Evolutionary conservation across 148 eudicot species (phyloP).

Genomic region (Persicaria maculosa): DNA sequence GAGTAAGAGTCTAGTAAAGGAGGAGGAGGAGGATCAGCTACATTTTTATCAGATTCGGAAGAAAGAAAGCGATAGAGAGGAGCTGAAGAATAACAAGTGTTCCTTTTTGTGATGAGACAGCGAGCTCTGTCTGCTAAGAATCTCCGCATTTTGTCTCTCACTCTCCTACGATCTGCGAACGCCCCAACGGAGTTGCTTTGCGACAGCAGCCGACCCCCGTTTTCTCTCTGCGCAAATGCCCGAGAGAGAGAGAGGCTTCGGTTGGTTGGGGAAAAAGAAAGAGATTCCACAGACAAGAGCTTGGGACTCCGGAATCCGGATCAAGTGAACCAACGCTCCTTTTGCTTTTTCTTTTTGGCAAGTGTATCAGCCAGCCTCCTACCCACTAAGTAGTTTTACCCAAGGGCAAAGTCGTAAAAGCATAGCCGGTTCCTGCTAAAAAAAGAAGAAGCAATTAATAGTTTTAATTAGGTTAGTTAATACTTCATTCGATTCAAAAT

Average conservation of each 20-base stretch:
- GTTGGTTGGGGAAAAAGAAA: too few species aligned
- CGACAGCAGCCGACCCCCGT: neutral
- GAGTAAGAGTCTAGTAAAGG: neutral
- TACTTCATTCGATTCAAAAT: too few species aligned
- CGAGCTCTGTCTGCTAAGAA: slow-evolving; percentile 41
- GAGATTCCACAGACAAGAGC: too few species aligned
- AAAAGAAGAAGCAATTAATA: too few species aligned
- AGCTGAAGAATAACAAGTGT: slow-evolving; percentile 14
- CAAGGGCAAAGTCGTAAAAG: too few species aligned
- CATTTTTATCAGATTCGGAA: neutral
- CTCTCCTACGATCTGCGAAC: neutral
- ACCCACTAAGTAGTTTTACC: too few species aligned
- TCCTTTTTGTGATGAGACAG: slow-evolving; percentile 17
- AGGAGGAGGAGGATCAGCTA: slow-evolving; percentile 1
- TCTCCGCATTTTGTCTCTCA: slow-evolving; percentile 39
- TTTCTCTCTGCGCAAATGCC: neutral
- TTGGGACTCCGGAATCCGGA: too few species aligned
- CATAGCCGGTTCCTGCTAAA: too few species aligned
- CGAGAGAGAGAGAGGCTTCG: neutral
- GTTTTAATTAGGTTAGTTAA: too few species aligned
- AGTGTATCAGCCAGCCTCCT: too few species aligned
- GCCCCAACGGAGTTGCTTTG: neutral
- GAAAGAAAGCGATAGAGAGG: slow-evolving; percentile 13
- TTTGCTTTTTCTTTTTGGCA: too few species aligned
- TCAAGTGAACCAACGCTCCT: too few species aligned